A percentile compares a stretch with the other conserved stretches of the same genome.
phyloP scores from a whole-genome alignment of 805 yeast species.

The Kuraishia borneana region DNA sequence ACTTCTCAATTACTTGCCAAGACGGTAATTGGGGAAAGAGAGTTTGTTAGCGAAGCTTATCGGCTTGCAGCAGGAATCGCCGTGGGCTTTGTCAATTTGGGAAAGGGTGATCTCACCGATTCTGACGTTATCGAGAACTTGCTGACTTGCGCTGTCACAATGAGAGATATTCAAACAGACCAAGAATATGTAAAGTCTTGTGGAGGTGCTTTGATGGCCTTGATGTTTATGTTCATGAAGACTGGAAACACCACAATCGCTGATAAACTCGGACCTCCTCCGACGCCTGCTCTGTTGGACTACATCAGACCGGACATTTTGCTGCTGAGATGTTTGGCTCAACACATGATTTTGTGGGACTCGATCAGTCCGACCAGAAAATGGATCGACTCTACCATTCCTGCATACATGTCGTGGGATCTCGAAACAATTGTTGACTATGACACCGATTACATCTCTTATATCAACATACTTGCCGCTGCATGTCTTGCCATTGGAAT shows the following conservation, averaged over 20 bases:
- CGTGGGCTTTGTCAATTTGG: conserved; percentile 74
- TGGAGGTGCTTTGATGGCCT: conserved; percentile 68
- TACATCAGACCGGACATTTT: conserved; percentile 74
- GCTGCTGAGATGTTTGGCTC: conserved; percentile 51
- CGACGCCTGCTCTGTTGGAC: conserved; percentile 45
- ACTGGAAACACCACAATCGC: conserved; percentile 55
- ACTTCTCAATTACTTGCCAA: conserved; percentile 55
- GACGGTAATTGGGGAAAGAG: conserved; percentile 41
- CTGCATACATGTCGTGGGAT: conserved; percentile 23
- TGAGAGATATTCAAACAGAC: conserved; percentile 51
- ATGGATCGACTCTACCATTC: conserved; percentile 55
- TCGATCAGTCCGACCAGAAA: conserved; percentile 30
- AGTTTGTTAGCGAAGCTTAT: conserved; percentile 64
- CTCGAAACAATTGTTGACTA: conserved; percentile 18
- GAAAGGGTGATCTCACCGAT: conserved; percentile 60
- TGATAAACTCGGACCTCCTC: conserved; percentile 46
- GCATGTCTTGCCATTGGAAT: conserved; percentile 64
- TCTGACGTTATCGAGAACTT: conserved; percentile 52
- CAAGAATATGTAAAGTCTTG: conserved; percentile 51
- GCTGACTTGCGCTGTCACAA: conserved; percentile 41
- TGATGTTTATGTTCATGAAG: conserved; percentile 62
- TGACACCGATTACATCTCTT: conserved; percentile 52
- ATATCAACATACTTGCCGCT: conserved; percentile 64
- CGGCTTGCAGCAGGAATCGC: conserved; percentile 83
- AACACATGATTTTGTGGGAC: conserved; percentile 66